Conservation (phyloP, 1,284 basidiomycete genomes). For the Sporisorium reilianum region DNA sequence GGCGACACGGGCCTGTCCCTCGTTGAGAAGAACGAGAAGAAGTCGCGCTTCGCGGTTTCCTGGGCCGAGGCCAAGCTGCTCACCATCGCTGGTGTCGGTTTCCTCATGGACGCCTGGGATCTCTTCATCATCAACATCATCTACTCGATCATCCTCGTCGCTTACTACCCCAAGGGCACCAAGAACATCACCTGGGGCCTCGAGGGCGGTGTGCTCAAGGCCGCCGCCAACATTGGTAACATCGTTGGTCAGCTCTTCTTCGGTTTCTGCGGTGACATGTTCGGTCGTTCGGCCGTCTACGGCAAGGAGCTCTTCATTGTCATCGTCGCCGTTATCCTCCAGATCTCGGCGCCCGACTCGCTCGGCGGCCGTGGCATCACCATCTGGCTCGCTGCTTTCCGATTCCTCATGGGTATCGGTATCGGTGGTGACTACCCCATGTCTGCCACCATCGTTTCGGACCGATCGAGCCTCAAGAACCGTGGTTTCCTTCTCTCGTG, state of each 20-base stretch:
- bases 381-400: constrained; percentile 62
- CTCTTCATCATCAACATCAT: constrained; percentile 68
- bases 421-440: constrained; percentile 88
- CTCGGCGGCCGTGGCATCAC: constrained; percentile 62
- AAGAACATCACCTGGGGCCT: constrained; percentile 66
- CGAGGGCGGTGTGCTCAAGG: constrained; percentile 66
- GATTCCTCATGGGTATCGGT: constrained; percentile 65
- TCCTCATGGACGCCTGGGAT: constrained; percentile 67
- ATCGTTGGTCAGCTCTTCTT: constrained; percentile 63
- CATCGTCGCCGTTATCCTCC: constrained; percentile 63
- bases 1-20: constrained; percentile 57
- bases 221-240: constrained; percentile 66
- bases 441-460: constrained; percentile 71
- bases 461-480: constrained; percentile 60
- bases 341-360: constrained; percentile 64
- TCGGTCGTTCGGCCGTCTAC: constrained; percentile 66
- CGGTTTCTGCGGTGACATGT: constrained; percentile 65
- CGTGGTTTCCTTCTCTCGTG: constrained; percentile 62
- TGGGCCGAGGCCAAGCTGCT: constrained; percentile 65
- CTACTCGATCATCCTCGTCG: constrained; percentile 62
- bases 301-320: constrained; percentile 66
- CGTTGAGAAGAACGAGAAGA: constrained; percentile 56
- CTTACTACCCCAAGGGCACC: constrained; percentile 55
- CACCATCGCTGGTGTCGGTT: constrained; percentile 65
- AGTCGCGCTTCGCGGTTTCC: constrained; percentile 54